Evolutionary conservation across 208 protist species (phyloP), one percentile per base, ranked within the genome.

Genomic region (Leishmania aethiopica): DNA sequence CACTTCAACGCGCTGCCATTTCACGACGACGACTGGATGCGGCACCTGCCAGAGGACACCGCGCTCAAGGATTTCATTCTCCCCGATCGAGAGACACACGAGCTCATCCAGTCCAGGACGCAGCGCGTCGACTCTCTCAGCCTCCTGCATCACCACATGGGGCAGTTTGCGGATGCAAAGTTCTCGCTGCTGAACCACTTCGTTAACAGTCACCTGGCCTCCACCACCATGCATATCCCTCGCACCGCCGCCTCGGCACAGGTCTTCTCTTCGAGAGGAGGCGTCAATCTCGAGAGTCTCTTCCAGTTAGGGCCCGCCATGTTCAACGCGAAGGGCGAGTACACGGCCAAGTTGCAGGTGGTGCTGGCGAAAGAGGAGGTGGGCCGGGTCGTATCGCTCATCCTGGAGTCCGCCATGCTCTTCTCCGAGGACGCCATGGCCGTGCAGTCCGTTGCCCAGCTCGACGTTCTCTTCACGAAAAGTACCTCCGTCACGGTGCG

Each of bases 171-270:
- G 37, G 79, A 86, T 49, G 67, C 92, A 15, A 92, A 96, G 84
- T 90, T 96, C 76, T 90, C 86, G 15, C 69, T 96, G 17, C 79
- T 96, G 28, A 81, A 69, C 25, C 79, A 90, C 60, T 88, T 92
- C 59, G 88, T 86, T 42, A 49, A 87, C 47, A 91, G 84, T 66
- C 88, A 91, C 22, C 53, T 96, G 37, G 93, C 88, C 40, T 94
- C 90, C n/a, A 88, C 88, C 77, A 95, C 91, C 3, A 75, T 96
- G 70, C 37, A 91, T 60, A 83, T 96, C 74, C 91, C 93, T 1
- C 85, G 89, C 15, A n/a, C 78, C 13, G 35, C 75, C 35, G 78
- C 74, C n/a, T 71, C 83, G 19, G n/a, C 75, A 0, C 82, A 90
- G 69, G 82, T 94, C 17, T 95, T 96, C 71, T 85, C 85, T 70